Conservation (phyloP, 1,139 yeast genomes). For the Nakaseomyces kungkrabaensis region DNA sequence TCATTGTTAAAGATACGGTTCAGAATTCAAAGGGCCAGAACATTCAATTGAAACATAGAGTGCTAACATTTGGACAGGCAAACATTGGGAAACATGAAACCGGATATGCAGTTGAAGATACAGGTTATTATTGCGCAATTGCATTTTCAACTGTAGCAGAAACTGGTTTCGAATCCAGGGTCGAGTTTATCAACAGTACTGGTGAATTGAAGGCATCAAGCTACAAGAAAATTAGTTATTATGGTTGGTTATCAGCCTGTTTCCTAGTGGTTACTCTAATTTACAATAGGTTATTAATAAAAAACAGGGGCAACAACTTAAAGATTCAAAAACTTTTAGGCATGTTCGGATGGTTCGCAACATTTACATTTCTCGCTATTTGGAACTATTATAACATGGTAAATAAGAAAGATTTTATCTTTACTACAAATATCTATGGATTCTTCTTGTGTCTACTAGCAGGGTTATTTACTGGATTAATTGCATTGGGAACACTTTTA, state of each 20-base stretch:
- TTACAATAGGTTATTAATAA: not conserved
- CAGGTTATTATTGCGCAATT: not conserved
- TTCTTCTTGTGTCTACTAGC: not conserved
- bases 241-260: not conserved
- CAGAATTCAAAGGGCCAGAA: not conserved
- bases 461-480: not conserved
- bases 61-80: not conserved
- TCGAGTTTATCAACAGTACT: not conserved
- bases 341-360: not conserved
- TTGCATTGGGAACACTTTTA: not conserved
- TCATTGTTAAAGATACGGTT: not conserved
- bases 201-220: not conserved
- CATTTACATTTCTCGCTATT: not conserved
- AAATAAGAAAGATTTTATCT: not conserved
- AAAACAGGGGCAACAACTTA: not conserved
- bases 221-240: not conserved
- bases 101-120: not conserved
- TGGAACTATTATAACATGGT: not conserved
- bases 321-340: not conserved
- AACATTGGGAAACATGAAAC: not conserved
- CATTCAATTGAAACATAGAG: not conserved
- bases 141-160: not conserved
- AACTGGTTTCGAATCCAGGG: not conserved
- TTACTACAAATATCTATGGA: not conserved
- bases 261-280: not conserved